Percentiles rank a stretch among this genome's conserved stretches.
Conservation (phyloP, 2,329 filamentous ascomycete species). For the Rhinocladiella mackenziei region DNA sequence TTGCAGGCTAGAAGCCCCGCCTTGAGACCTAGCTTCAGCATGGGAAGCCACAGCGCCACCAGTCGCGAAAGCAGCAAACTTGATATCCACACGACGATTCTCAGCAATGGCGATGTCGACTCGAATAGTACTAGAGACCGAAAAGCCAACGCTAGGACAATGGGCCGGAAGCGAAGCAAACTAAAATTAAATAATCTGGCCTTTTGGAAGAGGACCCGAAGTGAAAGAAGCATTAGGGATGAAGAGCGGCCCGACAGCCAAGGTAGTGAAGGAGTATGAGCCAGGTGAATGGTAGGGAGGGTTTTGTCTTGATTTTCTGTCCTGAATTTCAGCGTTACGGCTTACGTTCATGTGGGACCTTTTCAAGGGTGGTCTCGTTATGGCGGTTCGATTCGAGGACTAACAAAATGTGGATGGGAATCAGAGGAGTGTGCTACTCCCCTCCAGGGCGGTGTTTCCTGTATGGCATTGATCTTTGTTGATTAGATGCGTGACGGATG, state of each 20-base stretch:
- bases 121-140: conserved; percentile 16
- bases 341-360: too few species aligned
- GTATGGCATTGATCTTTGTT: too few species aligned
- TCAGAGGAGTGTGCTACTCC: too few species aligned
- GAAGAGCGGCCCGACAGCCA: conserved; percentile 17
- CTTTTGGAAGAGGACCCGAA: conserved; percentile 28
- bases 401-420: too few species aligned
- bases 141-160: conserved; percentile 22
- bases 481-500: too few species aligned
- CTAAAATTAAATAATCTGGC: conserved; percentile 24
- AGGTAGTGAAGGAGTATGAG: conserved; percentile 14
- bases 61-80: conserved; percentile 28
- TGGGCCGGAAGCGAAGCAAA: conserved; percentile 25
- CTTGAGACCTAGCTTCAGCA: conserved; percentile 23
- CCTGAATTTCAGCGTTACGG: too few species aligned
- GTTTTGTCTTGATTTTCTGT: too few species aligned
- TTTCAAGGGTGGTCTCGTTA: too few species aligned
- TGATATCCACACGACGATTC: conserved; percentile 25
- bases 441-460: background rate
- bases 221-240: conserved; percentile 16
- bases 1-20: conserved; percentile 15
- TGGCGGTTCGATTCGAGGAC: too few species aligned
- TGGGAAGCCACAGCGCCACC: conserved; percentile 26
- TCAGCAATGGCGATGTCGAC: conserved; percentile 26
- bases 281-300: background rate